Percentiles rank a stretch among this genome's conserved stretches.
Evolutionary conservation across 2,329 filamentous ascomycete genomes (phyloP).

Genomic region (Aurifilum marmelostoma): DNA sequence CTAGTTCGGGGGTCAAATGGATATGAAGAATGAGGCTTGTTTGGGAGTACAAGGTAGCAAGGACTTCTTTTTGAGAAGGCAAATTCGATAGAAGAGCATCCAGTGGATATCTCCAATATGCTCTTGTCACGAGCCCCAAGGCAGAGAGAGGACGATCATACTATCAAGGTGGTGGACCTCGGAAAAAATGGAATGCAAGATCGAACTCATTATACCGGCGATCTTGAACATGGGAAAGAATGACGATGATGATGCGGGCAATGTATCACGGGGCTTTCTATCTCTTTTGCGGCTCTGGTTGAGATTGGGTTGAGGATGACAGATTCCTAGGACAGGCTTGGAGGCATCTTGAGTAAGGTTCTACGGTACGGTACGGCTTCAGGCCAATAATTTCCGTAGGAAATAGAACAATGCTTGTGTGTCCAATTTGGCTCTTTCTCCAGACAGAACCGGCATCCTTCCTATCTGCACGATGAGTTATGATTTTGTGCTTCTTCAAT

Average conservation of each 20-base stretch:
- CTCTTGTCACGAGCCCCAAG: not conserved
- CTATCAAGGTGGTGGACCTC: not conserved
- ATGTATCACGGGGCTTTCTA: not conserved
- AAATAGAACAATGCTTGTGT: not conserved
- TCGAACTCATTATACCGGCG: too few species aligned
- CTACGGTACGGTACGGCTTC: not conserved
- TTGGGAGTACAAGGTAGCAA: not conserved
- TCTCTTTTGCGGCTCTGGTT: not conserved
- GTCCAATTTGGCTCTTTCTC: not conserved
- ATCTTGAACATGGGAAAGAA: not conserved
- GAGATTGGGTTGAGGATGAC: not conserved
- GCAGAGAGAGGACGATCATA: not conserved
- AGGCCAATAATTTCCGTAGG: not conserved
- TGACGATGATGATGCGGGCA: not conserved
- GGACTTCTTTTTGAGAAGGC: not conserved
- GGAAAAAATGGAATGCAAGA: not conserved
- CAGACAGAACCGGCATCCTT: too few species aligned
- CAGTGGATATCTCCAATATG: not conserved
- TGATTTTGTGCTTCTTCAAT: not conserved
- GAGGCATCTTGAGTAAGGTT: not conserved
- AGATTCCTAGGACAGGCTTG: not conserved
- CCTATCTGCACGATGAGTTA: not conserved
- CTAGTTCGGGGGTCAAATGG: not conserved
- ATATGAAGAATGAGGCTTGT: not conserved
- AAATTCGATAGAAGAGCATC: slow-evolving; percentile 1